Evolutionary conservation across 1,284 basidiomycete species (phyloP), one percentile per base, ranked within the genome.

Genomic region (Apiotrichum akiyoshidainum): DNA sequence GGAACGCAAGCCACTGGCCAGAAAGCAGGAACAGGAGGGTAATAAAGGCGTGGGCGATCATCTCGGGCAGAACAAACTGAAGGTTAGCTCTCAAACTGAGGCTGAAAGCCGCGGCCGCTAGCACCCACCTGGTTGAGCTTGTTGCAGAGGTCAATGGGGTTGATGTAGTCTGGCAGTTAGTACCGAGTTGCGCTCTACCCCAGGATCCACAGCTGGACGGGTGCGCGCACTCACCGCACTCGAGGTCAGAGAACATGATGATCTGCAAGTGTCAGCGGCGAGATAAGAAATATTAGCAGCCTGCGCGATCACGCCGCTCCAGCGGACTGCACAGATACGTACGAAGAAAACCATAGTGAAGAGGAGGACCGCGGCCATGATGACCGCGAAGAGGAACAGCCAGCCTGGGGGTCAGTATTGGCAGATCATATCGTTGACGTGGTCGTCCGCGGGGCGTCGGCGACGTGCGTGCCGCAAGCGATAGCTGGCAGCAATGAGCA

Each of bases 281-380:
- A 31, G 26, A 31, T 31, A 31, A 31, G 26, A 31, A 31, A 31
- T 31, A 31, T 31, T 31, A 7, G 4, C 5, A 49, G 31, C 39
- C 48, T 40, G 48, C 48, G 10, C 35, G 33, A n/a, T 35, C 34
- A 26, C 33, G 12, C 19, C 12, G 11, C 37, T 37, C 37, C 12
- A 11, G 37, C 11, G 4, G 10, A 11, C 37, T 6, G 4, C 37
- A 37, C 37, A 37, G 14, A 37, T 37, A 88, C 93, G 77, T 71
- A 96, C 92, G 80, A 95, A 97, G 83, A 96, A 97, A 75, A 97
- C 94, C 87, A 93, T 93, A 68, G 92, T 95, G 81, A 97, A 97
- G 61, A 97, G 82, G 63, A 97, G 83, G 39, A 88, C 90, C 39
- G 93, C 93, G 70, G 92, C 88, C 85, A 91, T 86, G 56, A 96